Evolutionary conservation across 768 basidiomycete genomes (phyloP).

Genomic region (Leccinum obscurum): DNA sequence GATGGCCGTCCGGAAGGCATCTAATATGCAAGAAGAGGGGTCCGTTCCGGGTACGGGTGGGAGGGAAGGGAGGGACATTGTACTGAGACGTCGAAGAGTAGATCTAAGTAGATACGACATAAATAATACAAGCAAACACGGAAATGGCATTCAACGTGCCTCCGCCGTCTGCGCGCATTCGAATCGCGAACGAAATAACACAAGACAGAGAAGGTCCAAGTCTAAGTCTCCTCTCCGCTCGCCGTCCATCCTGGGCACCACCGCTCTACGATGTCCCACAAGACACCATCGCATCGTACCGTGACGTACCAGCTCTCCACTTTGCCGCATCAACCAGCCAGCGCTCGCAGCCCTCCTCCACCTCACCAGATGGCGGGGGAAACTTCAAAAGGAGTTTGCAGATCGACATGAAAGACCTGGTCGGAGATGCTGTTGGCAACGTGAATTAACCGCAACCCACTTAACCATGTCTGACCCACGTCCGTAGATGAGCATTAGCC

Average conservation of each 20-base stretch:
- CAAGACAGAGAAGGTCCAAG: constrained; percentile 27
- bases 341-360: constrained; percentile 24
- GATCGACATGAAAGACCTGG: constrained; percentile 77
- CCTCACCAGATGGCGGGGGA: constrained; percentile 53
- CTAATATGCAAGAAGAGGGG: constrained; percentile 65
- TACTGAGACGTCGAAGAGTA: neutral
- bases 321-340: constrained; percentile 13
- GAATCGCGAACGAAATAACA: constrained; percentile 22
- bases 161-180: constrained; percentile 21
- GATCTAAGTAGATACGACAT: neutral
- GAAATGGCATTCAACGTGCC: constrained; percentile 1
- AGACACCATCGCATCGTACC: constrained; percentile 31
- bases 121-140: neutral
- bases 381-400: constrained; percentile 61
- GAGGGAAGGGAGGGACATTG: constrained; percentile 34
- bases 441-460: constrained; percentile 41
- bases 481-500: constrained; percentile 88
- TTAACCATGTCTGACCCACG: constrained; percentile 6
- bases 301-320: constrained; percentile 29
- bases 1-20: constrained; percentile 80
- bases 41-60: constrained; percentile 51
- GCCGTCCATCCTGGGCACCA: constrained; percentile 35
- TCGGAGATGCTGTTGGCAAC: constrained; percentile 83
- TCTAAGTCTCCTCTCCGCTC: constrained; percentile 34
- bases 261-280: constrained; percentile 29